Evolutionary conservation across 305 asterid genomes (phyloP), one percentile per base, ranked within the genome.

Genomic region (Ajuga reptans): DNA sequence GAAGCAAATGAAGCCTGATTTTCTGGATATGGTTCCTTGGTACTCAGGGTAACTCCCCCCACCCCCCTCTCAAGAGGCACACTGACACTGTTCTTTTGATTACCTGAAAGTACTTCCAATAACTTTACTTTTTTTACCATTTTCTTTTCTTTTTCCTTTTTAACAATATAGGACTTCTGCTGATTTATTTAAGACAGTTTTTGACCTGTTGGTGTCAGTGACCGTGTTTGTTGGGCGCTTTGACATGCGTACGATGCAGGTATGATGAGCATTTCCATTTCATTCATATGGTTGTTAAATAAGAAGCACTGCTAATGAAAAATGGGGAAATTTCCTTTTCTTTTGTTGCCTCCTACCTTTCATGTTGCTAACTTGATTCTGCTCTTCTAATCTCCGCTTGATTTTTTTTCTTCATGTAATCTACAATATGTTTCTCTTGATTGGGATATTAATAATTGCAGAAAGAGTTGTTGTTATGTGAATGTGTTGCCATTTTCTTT

Each of bases 201-300:
- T 94, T 82, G 99, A 94, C 81, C 86, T 94, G 63, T 81, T 94
- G 81, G 99, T 94, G 41, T 94, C 99, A 5, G 99, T 94, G 56
- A 91, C 99, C 37, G 89, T 94, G 62, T 94, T 94, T 81, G 99
- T 94, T 73, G 99, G 99, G 24, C 96, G 99, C 66, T 94, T 94
- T 77, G 99, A 94, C 88, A 94, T 94, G 99, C 96, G 99, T 27
- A 94, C 89, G 99, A 91, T 94, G 99, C 99, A 94, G 99, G 99
- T 93, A 78, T 66, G 10, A 18, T 1, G 39, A 29, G 34, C 42
- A 4, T 27, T 72, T 66, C 73, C 41, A 18, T 24, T 66, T 66
- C 63, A 16, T 47, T 66, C 27, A 1, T 52, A 39, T 71, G 31
- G 47, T 41, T 69, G 42, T 8, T 59, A 24, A 42, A 12, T 12